Evolutionary conservation across 2,329 filamentous ascomycete species (phyloP), one percentile per base, ranked within the genome.

Genomic region (Pseudocercospora macadamiae): DNA sequence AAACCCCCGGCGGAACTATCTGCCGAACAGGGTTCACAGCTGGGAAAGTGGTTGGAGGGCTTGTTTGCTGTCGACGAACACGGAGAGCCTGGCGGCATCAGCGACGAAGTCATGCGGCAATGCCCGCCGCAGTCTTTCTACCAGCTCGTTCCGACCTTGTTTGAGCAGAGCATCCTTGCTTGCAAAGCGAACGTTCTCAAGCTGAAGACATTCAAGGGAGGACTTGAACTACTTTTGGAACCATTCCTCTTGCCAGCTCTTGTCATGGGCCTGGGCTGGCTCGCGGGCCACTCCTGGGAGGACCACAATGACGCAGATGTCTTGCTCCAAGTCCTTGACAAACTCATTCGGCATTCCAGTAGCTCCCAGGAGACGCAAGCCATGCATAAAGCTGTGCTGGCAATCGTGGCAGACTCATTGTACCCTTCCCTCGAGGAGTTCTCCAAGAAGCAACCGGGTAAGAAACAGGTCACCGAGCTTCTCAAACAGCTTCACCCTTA

Each of bases 81-180:
- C 25, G 73, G 70, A 21, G 83, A 86, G 10, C 70, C 71, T 3
- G 85, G 86, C 32, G 89, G 89, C 0, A 83, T 95, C 2, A 86
- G 86, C 6, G 90, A 95, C 67, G 90, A 93, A 58, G 78, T 93
- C 6, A 90, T 93, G 84, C 87, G 89, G 7, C 89, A 89, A 1
- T 95, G 90, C 66, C 86, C 88, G 1, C 91, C 91, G 1, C 90
- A 93, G 69, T 87, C 92, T 36, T 95, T 95, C 70, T 93, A 93
- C 67, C 77, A 90, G 16, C 80, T 95, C 3, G 86, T 92, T 12
- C 89, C 91, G 1, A 88, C 89, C 0, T 76, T 95, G 0, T 92
- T 93, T 70, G 83, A 88, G 64, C 88, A 91, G 65, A 90, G 89
- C 39, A 83, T 91, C 0, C 77, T 89, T 32, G 90, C 89, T 1